Base-by-base conservation (phyloP, 164 flowering plant species). In the Annona squamosa region DNA sequence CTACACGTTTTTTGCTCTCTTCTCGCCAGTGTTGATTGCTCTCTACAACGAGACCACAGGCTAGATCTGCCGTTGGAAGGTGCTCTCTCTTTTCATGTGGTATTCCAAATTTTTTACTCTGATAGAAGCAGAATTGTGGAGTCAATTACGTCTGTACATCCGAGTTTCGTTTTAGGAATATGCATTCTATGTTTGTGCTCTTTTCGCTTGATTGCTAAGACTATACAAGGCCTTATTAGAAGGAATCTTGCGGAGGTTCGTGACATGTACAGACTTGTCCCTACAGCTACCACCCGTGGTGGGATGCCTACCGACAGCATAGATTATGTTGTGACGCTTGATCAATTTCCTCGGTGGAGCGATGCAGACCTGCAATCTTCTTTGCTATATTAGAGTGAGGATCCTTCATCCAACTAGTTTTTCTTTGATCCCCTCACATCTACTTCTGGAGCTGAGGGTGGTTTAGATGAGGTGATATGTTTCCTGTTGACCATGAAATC, bases 291-390 rank as follows among this genome's bases (percentile, higher is more conserved):
- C 17, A 78, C 84, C 18, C 80, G 83, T 67, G 94, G 92, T 42
- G 97, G 92, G 65, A 16, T 74, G 42, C 90, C 97, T 3, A 81
- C 88, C 2, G 97, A 89, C 48, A 85, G 81, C 74, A 93, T 83
- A 67, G 94, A 93, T 63, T 75, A 76, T 74, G 92, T 86, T 26
- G 96, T 91, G 73, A 86, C 78, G 41, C 82, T 93, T 65, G 96
- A 96, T 82, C 98, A 96, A 86, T 86, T 96, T 77, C 97, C 99
- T 0, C 78, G 96, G 56, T 96, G 99, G 99, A 90, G 85, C 79
- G 94, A 93, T 80, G 89, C 85, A 1, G 98, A 93, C 69, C 79
- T 78, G 68, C 85, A 88, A 69, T 84, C 84, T 52, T 79, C 86
- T 12, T 84, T 76, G 74, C 84, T 77, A 6, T 70, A 78, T 77